Base-by-base conservation (phyloP, 768 basidiomycete genomes). In the Naematelia aurantialba region DNA sequence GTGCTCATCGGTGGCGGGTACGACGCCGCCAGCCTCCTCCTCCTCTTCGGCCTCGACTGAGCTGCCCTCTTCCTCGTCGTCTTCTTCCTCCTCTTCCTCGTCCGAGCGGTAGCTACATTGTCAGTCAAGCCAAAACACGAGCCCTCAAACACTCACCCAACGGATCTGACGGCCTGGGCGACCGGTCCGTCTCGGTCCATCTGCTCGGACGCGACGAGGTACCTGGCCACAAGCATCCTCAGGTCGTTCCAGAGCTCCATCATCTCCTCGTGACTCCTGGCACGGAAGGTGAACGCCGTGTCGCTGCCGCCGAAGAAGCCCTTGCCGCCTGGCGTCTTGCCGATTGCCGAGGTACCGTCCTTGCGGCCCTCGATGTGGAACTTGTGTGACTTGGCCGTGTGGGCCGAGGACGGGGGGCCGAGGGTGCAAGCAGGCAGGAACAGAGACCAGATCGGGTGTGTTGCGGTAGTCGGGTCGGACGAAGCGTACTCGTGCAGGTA, bases 181-280 rank as follows among this genome's bases (percentile, higher is more conserved):
- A 98, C 88, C 0, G 91, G 91, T 1, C 94, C 96, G 39, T 85
- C 86, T 45, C 96, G 81, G 79, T 96, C 90, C 79, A 98, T 88
- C 74, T 85, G 83, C 79, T 98, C 96, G 64, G 87, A 89, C 30
- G 92, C 91, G 42, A 98, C 90, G 54, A 99, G 82, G 75, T 96
- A 97, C 62, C 91, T 79, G 21, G 92, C 91, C 69, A 91, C 93
- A 42, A 94, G 80, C 90, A 93, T 92, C 61, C 89, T 79, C 42
- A 93, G 81, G 73, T 98, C 96, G 73, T 98, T 98, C 96, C 96
- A 99, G 90, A 96, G 96, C 79, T 99, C 96, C 91, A 97, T 91
- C 91, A 97, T 91, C 67, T 97, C 94, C 63, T 98, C 94, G 65
- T 88, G 85, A 59, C 86, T 88, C 60, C 94, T 80, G 47, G 89